Conservation (phyloP, 768 basidiomycete genomes). For the Hortiboletus campestris region DNA sequence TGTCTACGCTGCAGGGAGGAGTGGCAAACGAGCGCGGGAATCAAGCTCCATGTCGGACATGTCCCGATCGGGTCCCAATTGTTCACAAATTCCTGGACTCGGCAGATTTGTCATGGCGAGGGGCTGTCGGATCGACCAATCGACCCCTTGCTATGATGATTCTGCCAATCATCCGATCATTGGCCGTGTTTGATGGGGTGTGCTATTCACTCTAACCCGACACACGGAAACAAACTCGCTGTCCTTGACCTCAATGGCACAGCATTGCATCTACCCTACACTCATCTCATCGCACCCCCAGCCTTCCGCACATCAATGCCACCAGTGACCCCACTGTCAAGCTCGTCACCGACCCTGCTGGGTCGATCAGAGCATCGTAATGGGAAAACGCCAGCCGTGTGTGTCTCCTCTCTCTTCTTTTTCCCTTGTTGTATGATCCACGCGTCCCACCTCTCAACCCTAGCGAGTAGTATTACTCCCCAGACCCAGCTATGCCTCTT, state of each 20-base stretch:
- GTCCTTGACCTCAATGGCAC: conserved; percentile 57
- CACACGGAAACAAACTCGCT: conserved; percentile 43
- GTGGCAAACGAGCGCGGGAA: too few relatives aligned
- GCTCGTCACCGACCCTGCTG: conserved; percentile 51
- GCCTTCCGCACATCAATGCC: conserved; percentile 44
- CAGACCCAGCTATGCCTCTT: conserved; percentile 56
- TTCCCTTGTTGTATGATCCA: neutral
- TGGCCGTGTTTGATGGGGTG: conserved; percentile 42
- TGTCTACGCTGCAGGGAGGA: too few relatives aligned
- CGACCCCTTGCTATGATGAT: too few relatives aligned
- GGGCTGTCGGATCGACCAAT: too few relatives aligned
- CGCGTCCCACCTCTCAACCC: neutral
- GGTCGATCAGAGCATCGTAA: conserved; percentile 64
- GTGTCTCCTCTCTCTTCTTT: conserved; percentile 21
- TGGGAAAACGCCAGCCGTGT: conserved; percentile 57
- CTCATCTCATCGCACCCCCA: conserved; percentile 46
- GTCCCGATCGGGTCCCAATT: too few relatives aligned
- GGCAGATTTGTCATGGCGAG: too few relatives aligned
- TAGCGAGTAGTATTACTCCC: conserved; percentile 64
- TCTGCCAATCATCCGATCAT: too few relatives aligned
- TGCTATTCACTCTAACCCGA: conserved; percentile 46
- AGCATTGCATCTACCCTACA: conserved; percentile 48
- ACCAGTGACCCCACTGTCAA: conserved; percentile 38
- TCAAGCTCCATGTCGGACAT: too few relatives aligned
- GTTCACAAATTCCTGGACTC: too few relatives aligned